phyloP scores from a whole-genome alignment of 208 protist genomes.

The Endotrypanum monterogeii region DNA sequence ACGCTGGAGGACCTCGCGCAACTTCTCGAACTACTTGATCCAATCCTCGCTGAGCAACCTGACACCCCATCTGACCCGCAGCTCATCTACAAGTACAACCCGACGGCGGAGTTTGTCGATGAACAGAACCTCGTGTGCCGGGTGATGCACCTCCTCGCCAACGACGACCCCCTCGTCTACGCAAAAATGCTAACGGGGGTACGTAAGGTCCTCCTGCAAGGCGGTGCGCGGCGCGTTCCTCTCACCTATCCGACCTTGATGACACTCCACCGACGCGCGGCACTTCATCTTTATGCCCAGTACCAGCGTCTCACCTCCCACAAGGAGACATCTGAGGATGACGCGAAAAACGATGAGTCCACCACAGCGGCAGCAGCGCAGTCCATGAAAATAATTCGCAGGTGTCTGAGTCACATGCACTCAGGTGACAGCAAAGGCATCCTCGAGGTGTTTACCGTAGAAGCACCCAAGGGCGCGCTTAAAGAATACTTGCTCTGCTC shows the following conservation, averaged over 20 bases:
- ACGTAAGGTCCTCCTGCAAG: slow-evolving; percentile 87
- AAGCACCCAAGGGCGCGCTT: slow-evolving; percentile 60
- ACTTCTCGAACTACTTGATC: slow-evolving; percentile 85
- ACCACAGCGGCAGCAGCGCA: slow-evolving; percentile 7
- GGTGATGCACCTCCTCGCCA: slow-evolving; percentile 88
- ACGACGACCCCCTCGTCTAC: slow-evolving; percentile 70
- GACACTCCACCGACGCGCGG: slow-evolving; percentile 74
- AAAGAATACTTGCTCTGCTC: slow-evolving; percentile 88
- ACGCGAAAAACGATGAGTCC: background rate
- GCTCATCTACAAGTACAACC: slow-evolving; percentile 50
- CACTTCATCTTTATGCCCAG: slow-evolving; percentile 43
- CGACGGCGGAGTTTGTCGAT: slow-evolving; percentile 81
- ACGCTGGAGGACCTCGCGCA: slow-evolving; percentile 63
- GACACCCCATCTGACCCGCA: slow-evolving; percentile 40
- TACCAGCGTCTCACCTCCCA: background rate
- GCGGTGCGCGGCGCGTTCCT: slow-evolving; percentile 82
- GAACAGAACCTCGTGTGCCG: slow-evolving; percentile 94
- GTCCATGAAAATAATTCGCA: slow-evolving; percentile 26
- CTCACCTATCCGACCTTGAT: slow-evolving; percentile 89
- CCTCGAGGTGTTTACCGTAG: slow-evolving; percentile 59
- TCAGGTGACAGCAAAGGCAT: slow-evolving; percentile 80
- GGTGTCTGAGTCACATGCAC: slow-evolving; percentile 56
- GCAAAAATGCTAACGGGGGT: slow-evolving; percentile 91
- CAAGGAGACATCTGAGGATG: slow-evolving; percentile 2
- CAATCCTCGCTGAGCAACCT: slow-evolving; percentile 78